phyloP scores from a whole-genome alignment of 495 filamentous ascomycete genomes.

The Aspergillus haitiensis region DNA sequence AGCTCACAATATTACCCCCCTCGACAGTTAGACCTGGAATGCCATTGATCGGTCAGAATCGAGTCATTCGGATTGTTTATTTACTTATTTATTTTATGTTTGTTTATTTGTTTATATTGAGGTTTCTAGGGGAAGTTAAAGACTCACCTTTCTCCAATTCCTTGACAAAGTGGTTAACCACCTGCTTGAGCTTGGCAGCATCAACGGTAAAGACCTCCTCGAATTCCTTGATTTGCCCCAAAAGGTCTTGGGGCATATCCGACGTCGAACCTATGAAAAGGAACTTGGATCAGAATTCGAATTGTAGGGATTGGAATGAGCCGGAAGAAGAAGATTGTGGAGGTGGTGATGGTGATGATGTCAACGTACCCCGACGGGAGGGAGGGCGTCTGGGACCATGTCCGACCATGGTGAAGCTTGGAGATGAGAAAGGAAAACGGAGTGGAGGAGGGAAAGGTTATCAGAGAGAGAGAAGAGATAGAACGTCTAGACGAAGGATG shows the following conservation, averaged over 20 bases:
- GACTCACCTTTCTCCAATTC: constrained; percentile 82
- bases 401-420: constrained; percentile 66
- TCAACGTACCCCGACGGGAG: constrained; percentile 70
- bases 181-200: constrained; percentile 76
- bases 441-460: constrained; percentile 4
- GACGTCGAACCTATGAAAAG: constrained; percentile 63
- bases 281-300: constrained; percentile 29
- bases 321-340: constrained; percentile 22
- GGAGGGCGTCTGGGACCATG: constrained; percentile 69
- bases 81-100: background rate
- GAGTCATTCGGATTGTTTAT: too few relatives aligned
- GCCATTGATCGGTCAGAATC: constrained; percentile 19
- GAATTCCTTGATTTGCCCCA: constrained; percentile 78
- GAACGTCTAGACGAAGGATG: constrained; percentile 2
- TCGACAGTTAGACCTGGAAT: constrained; percentile 72
- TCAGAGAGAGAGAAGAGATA: constrained; percentile 5
- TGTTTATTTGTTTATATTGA: background rate
- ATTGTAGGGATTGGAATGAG: constrained; percentile 7
- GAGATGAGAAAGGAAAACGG: background rate
- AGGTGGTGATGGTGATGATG: constrained; percentile 7
- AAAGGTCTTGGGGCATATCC: constrained; percentile 80
- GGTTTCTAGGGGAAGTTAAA: background rate
- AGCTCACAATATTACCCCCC: constrained; percentile 87
- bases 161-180: constrained; percentile 82
- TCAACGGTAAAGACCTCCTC: constrained; percentile 86